Base-by-base conservation (phyloP, 805 yeast genomes). In the Kazachstania viticola region DNA sequence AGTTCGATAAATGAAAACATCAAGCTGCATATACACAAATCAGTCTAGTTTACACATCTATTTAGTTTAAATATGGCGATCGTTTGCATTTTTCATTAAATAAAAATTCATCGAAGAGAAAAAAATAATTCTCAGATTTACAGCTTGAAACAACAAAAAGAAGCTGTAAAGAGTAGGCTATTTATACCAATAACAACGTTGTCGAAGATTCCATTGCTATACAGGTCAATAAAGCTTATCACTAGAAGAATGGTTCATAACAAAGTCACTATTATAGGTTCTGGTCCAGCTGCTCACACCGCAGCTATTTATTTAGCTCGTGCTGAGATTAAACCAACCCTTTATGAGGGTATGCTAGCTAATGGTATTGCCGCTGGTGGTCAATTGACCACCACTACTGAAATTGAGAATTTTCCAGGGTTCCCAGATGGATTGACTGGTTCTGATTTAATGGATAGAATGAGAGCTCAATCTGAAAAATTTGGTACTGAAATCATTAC, bases 311-410 rank as follows among this genome's bases (percentile, higher is more conserved):
- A 91, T 61, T 68, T 91, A 34, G 79, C 97, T 19, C 79, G 98
- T 62, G 98, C 98, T 27, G 98, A 91, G 68, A 74, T 85, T 54
- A 77, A 80, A 61, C 96, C 98, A 16, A 76, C 81, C 19, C 61
- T 91, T 48, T 91, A 85, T 63, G 98, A 91, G 65, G 98, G 98
- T 51, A 68, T 88, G 79, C 49, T 65, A 37, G 98, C 98, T 44
- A 91, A 91, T 61, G 98, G 98, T 47, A 72, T 88, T 47, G 98
- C 98, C 33, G 95, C 98, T 17, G 98, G 98, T 50, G 98, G 98
- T 39, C 99, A 91, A 65, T 71, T 91, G 49, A 91, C 99, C 43
- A 91, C 99, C 48, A 91, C 99, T 43, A 91, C 99, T 13, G 98
- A 91, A 47, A 80, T 91, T 48, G 99, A 91, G 63, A 91, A 91